Base-by-base conservation (phyloP, 1,139 yeast genomes). In the Protomyces lactucae-debilis region DNA sequence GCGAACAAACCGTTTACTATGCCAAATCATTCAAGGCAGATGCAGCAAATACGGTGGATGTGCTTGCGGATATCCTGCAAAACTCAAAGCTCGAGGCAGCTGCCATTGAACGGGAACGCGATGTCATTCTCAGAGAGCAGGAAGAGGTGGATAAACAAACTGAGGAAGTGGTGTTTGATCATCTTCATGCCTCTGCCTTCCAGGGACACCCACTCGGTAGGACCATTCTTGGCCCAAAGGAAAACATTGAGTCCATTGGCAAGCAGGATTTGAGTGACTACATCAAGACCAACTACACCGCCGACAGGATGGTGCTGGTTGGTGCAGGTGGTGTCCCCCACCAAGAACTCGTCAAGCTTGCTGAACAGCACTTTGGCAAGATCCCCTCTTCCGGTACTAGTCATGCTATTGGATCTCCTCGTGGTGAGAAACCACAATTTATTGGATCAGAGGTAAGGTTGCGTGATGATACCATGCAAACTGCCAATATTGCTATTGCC, bases 111-210 rank as follows among this genome's bases (percentile, higher is more conserved):
- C 87, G 93, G 71, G 99, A 93, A 77, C 84, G 98, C 71, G 96
- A 93, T 69, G 99, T 93, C 48, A 93, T 93, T 69, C 84, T 93
- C 68, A 88, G 97, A 74, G 99, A 93, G 77, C 85, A 95, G 71
- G 99, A 95, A 76, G 99, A 93, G 77, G 98, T 93, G 66, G 98
- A 92, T 76, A 93, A 92, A 78, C 91, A 90, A 95, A 88, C 89
- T 74, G 99, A 93, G 75, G 99, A 93, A 76, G 98, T 93, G 55
- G 96, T 95, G 14, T 95, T 95, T 76, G 99, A 93, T 77, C 96
- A 95, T 76, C 80, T 93, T 66, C 99, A 93, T 77, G 90, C 96
- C 53, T 90, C 92, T 37, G 92, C 96, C 8, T 93, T 84, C 79
- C 88, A 84, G 74, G 86, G 84, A 69, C 99, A 95, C 76, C 96